Evolutionary conservation across 148 eudicot genomes (phyloP), one percentile per base, ranked within the genome.

Genomic region (Chenopodium quinoa): DNA sequence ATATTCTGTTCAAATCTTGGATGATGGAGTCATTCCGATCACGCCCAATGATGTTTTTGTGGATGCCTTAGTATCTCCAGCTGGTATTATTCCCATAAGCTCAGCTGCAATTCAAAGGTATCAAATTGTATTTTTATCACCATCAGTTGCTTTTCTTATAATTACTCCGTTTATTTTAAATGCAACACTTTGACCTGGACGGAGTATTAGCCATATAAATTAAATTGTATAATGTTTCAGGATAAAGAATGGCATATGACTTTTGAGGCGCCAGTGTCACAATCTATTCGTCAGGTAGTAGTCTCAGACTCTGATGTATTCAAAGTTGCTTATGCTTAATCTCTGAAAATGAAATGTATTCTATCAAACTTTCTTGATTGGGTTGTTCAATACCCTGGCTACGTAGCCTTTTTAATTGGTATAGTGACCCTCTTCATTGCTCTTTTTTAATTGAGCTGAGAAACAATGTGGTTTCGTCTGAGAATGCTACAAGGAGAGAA

Each of bases 1-100:
- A 27, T 97, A 97, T 86, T 91, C 98, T 37, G 75, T 79, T 60
- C 99, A 97, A 82, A 90, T 97, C 83, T n/a, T 97, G 89, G 98
- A 94, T 47, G 94, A 96, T 52, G 93, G 86, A 74, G 91, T 87
- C 31, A 92, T 97, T 85, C 99, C 99, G 23, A 71, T 92, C 17
- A 91, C 99, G 78, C 93, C 95, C 65, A 89, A 84, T 78, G 99
- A 97, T 86, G 85, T 94, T 58, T 85, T 65, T 56, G 85, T 97
- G 29, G 99, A 97, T 77, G 96, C 94, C 23, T 88, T 97, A 73
- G 92, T 97, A 80, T 86, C 93, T 64, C 91, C 99, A 66, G 85
- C 93, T 37, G 99, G 98, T 82, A 87, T 92, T 70, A 92, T 90
- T 76, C 92, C 95, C 73, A 89, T 96, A 79, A 92, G 83, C 89